Conservation (phyloP, 2,329 filamentous ascomycete genomes). For the Gaeumannomyces tritici region DNA sequence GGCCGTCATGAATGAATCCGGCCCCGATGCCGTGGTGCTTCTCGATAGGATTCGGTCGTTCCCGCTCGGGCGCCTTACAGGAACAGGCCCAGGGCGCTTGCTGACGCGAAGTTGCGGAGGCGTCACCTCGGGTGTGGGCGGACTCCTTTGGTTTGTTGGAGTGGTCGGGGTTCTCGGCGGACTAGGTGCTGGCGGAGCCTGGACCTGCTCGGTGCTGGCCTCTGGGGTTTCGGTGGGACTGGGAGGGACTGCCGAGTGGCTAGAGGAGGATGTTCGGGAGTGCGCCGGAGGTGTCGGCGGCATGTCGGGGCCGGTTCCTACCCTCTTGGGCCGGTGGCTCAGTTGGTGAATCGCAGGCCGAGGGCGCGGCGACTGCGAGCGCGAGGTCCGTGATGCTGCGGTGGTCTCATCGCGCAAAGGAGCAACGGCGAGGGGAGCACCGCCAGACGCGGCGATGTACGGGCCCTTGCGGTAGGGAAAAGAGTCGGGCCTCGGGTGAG, state of each 20-base stretch:
- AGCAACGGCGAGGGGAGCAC: conserved; percentile 7
- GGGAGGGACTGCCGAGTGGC: conserved; percentile 31
- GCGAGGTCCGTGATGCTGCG: conserved; percentile 12
- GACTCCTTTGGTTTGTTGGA: conserved; percentile 55
- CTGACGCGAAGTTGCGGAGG: conserved; percentile 44
- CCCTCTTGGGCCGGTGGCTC: conserved; percentile 30
- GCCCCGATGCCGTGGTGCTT: conserved; percentile 48
- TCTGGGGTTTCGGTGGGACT: conserved; percentile 29
- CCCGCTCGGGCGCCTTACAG: conserved; percentile 31
- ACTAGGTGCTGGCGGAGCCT: conserved; percentile 8
- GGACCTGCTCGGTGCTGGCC: conserved; percentile 27
- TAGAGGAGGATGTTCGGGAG: conserved; percentile 47
- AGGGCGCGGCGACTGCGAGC: conserved; percentile 24
- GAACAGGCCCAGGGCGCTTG: conserved; percentile 27
- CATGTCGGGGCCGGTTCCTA: conserved; percentile 36
- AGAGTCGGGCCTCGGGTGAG: conserved; percentile 22
- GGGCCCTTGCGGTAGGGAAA: conserved; percentile 6
- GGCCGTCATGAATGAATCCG: conserved; percentile 65
- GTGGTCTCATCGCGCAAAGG: conserved; percentile 16
- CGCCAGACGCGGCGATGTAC: not conserved
- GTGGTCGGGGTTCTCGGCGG: conserved; percentile 39
- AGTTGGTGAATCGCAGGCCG: conserved; percentile 17
- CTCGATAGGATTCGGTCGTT: conserved; percentile 40
- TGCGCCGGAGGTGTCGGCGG: conserved; percentile 56
- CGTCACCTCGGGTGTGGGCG: conserved; percentile 67